Evolutionary conservation across 2,329 filamentous ascomycete species (phyloP), one percentile per base, ranked within the genome.

Genomic region (Ophiostoma perfectum): DNA sequence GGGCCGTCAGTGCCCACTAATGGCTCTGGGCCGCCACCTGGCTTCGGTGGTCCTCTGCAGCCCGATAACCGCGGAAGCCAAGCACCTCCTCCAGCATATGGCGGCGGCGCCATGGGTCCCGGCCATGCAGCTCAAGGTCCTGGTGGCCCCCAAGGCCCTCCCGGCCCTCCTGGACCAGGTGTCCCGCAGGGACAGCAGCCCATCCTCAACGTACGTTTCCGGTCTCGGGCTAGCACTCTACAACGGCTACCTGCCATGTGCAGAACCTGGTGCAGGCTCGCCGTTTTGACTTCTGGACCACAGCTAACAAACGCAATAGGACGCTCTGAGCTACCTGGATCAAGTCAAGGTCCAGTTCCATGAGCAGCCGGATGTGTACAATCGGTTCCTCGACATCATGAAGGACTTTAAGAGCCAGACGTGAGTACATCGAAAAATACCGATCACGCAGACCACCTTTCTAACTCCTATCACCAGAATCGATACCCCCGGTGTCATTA

Each of bases 361-460:
- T 70, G 94, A 98, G 72, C 93, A 97, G 73, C 93, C 95, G 4
- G 94, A 98, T 78, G 95, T 99, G 0, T 99, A 99, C 75, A 98
- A 98, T 75, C 85, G 91, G 49, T 98, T 99, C 74, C 81, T 99
- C 63, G 95, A 99, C 74, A 99, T 99, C 65, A 99, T 99, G 95
- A 99, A 99, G 76, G 95, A 99, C 74, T 99, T 99, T 78, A 99
- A 99, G 80, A 97, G 93, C 74, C 94, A 97, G 80, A 93, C 93
- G 86, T 93, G 82, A 80, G 90, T 84, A 5, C 3, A 39, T 27
- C 2, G 27, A 27, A 27, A 27, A 27, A 27, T 27, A 27, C 27
- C 27, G 27, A 27, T 27, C 27, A 27, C 27, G 27, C 27, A 27
- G 27, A 27, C 27, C 27, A 27, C 27, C 27, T 38, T 38, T 9